Evolutionary conservation across 805 yeast genomes (phyloP).

Genomic region (Wickerhamomyces silvicola): DNA sequence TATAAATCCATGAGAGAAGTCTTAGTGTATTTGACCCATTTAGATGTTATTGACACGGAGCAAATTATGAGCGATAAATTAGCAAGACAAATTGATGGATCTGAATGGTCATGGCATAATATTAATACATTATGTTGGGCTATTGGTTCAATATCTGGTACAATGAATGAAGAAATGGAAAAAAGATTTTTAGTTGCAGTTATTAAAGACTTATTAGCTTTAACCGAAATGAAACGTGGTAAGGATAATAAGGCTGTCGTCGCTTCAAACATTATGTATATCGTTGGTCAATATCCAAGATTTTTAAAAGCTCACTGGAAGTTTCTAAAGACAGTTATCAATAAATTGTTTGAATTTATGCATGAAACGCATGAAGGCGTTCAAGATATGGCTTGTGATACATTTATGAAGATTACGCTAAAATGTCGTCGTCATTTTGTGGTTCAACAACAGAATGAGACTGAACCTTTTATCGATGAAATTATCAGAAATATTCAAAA

Average conservation of each 20-base stretch:
- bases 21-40: constrained; percentile 88
- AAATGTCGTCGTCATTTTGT: constrained; percentile 96
- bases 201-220: constrained; percentile 81
- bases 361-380: constrained; percentile 99
- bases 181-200: constrained; percentile 89
- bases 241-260: constrained; percentile 98
- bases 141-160: constrained; percentile 96
- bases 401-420: constrained; percentile 90
- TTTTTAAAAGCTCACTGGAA: constrained; percentile 98
- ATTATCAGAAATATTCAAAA: constrained; percentile 76
- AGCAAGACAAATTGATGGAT: constrained; percentile 88
- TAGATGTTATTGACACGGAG: constrained; percentile 92
- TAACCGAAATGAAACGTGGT: constrained; percentile 95
- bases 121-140: constrained; percentile 99
- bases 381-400: constrained; percentile 99
- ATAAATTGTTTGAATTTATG: constrained; percentile 96
- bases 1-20: constrained; percentile 96
- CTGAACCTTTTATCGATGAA: constrained; percentile 86
- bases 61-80: constrained; percentile 88
- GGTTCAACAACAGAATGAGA: constrained; percentile 75
- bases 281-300: constrained; percentile 98
- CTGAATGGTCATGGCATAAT: constrained; percentile 99
- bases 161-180: constrained; percentile 98
- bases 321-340: constrained; percentile 90
- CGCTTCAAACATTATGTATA: constrained; percentile 99